phyloP scores from a whole-genome alignment of 1,139 yeast genomes.

The Sugiyamaella xylanicola region DNA sequence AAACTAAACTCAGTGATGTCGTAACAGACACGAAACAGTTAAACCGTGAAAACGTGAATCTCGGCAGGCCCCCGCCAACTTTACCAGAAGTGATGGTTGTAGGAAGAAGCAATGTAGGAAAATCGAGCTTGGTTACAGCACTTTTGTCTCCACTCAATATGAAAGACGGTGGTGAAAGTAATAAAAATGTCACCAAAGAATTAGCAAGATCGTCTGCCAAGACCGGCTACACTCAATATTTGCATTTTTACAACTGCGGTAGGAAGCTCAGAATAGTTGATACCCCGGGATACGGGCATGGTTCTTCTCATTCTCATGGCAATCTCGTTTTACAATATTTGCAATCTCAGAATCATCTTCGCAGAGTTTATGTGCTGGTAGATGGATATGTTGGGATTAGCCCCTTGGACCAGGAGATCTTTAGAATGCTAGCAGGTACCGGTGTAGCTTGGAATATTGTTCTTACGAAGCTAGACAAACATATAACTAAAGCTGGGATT shows the following conservation, averaged over 20 bases:
- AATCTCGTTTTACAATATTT: constrained; percentile 64
- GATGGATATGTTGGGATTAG: constrained; percentile 61
- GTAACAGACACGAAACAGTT: constrained; percentile 8
- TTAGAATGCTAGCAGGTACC: constrained; percentile 51
- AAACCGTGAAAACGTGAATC: constrained; percentile 17
- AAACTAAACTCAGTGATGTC: constrained; percentile 16
- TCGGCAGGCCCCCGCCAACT: constrained; percentile 44
- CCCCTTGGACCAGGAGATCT: constrained; percentile 55
- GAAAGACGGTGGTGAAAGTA: constrained; percentile 40
- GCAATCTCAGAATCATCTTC: constrained; percentile 53
- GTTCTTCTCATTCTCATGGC: constrained; percentile 64
- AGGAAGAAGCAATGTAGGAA: constrained; percentile 86
- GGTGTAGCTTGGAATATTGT: constrained; percentile 75
- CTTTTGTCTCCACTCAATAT: constrained; percentile 32
- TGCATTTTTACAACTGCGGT: constrained; percentile 72
- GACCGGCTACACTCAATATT: constrained; percentile 77
- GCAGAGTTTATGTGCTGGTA: constrained; percentile 61
- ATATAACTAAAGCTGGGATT: constrained; percentile 23
- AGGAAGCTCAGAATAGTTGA: constrained; percentile 68
- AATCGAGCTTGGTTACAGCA: constrained; percentile 71
- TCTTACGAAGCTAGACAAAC: constrained; percentile 71
- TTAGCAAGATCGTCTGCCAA: constrained; percentile 59
- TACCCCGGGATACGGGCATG: constrained; percentile 87
- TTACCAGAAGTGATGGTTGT: constrained; percentile 60
- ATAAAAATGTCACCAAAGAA: constrained; percentile 41